Evolutionary conservation across 2,329 filamentous ascomycete genomes (phyloP).

Genomic region (Grosmannia clavigera): DNA sequence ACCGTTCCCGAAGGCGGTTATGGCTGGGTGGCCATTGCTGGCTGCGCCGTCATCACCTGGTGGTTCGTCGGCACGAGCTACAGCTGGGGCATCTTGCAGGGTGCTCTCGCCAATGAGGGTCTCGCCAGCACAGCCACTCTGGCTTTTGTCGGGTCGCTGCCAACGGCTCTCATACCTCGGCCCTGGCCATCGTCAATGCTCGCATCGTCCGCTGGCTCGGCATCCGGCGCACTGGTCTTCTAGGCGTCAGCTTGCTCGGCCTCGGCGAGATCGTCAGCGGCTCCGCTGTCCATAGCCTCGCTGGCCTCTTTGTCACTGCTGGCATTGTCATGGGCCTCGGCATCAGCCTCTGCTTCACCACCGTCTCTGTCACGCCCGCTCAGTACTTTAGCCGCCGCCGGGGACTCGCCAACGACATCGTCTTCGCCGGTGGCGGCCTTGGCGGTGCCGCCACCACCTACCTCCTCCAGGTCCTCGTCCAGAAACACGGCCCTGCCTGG

Average conservation of each 20-base stretch:
- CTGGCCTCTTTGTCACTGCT: conserved; percentile 33
- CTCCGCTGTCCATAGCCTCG: conserved; percentile 31
- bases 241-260: conserved; percentile 38
- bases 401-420: conserved; percentile 33
- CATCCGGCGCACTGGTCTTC: conserved; percentile 28
- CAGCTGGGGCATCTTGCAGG: conserved; percentile 49
- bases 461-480: conserved; percentile 26
- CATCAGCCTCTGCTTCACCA: conserved; percentile 26
- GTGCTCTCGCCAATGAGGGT: conserved; percentile 35
- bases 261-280: conserved; percentile 33
- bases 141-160: conserved; percentile 45
- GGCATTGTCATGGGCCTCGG: conserved; percentile 21
- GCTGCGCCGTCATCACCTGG: conserved; percentile 38
- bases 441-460: conserved; percentile 34
- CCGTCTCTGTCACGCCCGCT: conserved; percentile 27
- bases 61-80: conserved; percentile 45
- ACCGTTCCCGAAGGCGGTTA: conserved; percentile 40
- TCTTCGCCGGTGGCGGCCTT: conserved; percentile 31
- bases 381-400: conserved; percentile 34
- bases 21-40: conserved; percentile 41
- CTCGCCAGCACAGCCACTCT: conserved; percentile 38
- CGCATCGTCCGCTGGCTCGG: conserved; percentile 38
- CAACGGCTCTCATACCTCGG: conserved; percentile 35
- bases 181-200: conserved; percentile 38
- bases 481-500: conserved; percentile 33